Base-by-base conservation (phyloP, 192 early-diverging fungal species). In the Backusella westeae region DNA sequence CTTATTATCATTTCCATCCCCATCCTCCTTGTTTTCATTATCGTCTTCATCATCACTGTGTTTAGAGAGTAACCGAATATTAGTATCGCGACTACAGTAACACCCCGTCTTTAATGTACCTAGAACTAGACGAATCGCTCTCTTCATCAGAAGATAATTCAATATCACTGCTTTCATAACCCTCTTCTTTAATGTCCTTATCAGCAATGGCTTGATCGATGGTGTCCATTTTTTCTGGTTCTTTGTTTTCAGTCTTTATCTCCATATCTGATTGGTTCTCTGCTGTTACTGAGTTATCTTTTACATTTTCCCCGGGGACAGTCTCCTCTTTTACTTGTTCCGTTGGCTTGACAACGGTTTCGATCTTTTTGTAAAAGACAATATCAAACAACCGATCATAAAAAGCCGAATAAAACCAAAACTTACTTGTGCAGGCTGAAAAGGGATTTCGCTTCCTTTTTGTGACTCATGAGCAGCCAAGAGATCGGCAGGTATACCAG, bases 111-210 rank as follows among this genome's bases (percentile, higher is more conserved):
- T 34, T 32, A 68, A 36, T 8, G 21, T 34, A 36, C 67, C 35
- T 34, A 35, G 29, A 35, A 8, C 38, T 69, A 38, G 23, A 67
- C 9, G 19, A n/a, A 15, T 75, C 74, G 34, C 71, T 67, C 29
- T 72, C 71, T 0, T 82, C 77, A 53, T 83, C 78, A 17, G 76
- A 78, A 26, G 84, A 82, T 26, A 81, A 77, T 34, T 83, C 82
- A 4, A 86, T 68, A 46, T 86, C 85, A 35, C 85, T 86, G 19
- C 82, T 84, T 49, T 86, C 82, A 42, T 86, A 86, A 21, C 80
- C 85, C 9, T 74, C 82, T 23, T 49, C 77, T 14, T 74, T 81
- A 17, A 53, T 34, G 12, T 59, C 72, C 29, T 69, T 34, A 7
- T 74, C 78, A 4, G 80, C 78, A 77, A 86, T 35, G 32, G 73